Evolutionary conservation across 441 rosid species (phyloP).

Genomic region (Iberis amara): DNA sequence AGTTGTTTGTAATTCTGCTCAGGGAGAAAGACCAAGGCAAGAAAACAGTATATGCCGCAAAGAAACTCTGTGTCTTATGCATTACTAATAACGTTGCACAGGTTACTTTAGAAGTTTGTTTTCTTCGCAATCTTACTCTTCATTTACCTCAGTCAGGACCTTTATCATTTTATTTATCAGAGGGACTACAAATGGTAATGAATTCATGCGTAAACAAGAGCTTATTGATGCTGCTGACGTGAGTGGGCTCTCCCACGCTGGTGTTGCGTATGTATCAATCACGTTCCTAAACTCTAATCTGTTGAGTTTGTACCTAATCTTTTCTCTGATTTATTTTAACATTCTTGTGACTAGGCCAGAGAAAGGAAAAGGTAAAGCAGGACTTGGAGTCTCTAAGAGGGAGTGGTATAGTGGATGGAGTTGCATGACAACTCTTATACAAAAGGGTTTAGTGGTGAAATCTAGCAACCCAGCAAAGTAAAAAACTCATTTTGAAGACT

Average conservation of each 20-base stretch:
- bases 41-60: constrained; percentile 61
- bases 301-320: not conserved
- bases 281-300: not conserved
- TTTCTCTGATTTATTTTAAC: constrained; percentile 19
- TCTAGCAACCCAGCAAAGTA: constrained; percentile 98
- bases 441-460: constrained; percentile 79
- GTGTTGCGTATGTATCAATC: constrained; percentile 48
- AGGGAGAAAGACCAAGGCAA: constrained; percentile 50
- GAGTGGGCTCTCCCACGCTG: constrained; percentile 77
- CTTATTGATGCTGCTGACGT: constrained; percentile 90
- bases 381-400: constrained; percentile 65
- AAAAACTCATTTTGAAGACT: constrained; percentile 5
- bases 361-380: constrained; percentile 65
- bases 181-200: constrained; percentile 55
- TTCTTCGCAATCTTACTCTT: constrained; percentile 5
- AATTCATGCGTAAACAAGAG: constrained; percentile 77
- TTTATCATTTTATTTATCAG: constrained; percentile 33
- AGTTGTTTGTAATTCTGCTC: constrained; percentile 12
- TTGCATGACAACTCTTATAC: constrained; percentile 78
- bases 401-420: constrained; percentile 95
- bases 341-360: constrained; percentile 52
- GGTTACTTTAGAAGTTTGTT: constrained; percentile 36
- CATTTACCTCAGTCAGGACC: constrained; percentile 15
- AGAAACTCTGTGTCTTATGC: constrained; percentile 83
- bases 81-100: constrained; percentile 63